Evolutionary conservation across 352 stramenopile species (phyloP).

Genomic region (Phytophthora pini): DNA sequence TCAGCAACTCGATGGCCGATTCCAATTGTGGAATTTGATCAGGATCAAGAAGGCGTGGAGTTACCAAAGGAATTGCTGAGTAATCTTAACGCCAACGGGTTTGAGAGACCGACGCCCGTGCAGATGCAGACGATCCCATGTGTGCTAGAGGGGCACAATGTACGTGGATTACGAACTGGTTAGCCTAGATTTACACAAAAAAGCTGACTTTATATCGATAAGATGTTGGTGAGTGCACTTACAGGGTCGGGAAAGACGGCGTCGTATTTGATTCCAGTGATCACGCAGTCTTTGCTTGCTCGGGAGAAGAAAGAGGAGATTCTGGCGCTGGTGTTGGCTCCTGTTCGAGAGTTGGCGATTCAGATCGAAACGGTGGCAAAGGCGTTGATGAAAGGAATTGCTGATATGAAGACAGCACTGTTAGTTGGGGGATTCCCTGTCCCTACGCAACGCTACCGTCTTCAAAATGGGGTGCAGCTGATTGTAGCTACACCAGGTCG

Average conservation of each 20-base stretch:
- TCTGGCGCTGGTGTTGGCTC: slow-evolving; percentile 59
- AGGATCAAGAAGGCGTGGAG: slow-evolving; percentile 29
- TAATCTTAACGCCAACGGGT: slow-evolving; percentile 48
- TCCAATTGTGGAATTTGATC: slow-evolving; percentile 34
- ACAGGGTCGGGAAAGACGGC: slow-evolving; percentile 81
- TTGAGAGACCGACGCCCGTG: slow-evolving; percentile 63
- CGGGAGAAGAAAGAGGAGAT: slow-evolving; percentile 23
- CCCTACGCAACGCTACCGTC: slow-evolving; percentile 67
- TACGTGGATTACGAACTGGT: slow-evolving; percentile 23
- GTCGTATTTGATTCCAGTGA: slow-evolving; percentile 65
- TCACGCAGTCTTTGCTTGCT: slow-evolving; percentile 46
- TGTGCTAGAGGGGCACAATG: slow-evolving; percentile 45
- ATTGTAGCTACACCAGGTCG: slow-evolving; percentile 72
- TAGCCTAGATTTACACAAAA: not conserved
- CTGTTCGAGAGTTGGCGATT: slow-evolving; percentile 75
- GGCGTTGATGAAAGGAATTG: slow-evolving; percentile 57
- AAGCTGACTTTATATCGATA: slow-evolving; percentile 6
- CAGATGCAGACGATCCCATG: slow-evolving; percentile 82
- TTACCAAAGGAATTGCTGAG: slow-evolving; percentile 39
- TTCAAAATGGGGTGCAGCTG: slow-evolving; percentile 63
- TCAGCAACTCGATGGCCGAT: not conserved
- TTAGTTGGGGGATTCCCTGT: slow-evolving; percentile 72
- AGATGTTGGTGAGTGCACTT: slow-evolving; percentile 65
- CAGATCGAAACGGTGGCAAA: slow-evolving; percentile 77
- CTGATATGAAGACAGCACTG: slow-evolving; percentile 70